Evolutionary conservation across 768 basidiomycete species (phyloP).

Genomic region (Dentipellis sp.): DNA sequence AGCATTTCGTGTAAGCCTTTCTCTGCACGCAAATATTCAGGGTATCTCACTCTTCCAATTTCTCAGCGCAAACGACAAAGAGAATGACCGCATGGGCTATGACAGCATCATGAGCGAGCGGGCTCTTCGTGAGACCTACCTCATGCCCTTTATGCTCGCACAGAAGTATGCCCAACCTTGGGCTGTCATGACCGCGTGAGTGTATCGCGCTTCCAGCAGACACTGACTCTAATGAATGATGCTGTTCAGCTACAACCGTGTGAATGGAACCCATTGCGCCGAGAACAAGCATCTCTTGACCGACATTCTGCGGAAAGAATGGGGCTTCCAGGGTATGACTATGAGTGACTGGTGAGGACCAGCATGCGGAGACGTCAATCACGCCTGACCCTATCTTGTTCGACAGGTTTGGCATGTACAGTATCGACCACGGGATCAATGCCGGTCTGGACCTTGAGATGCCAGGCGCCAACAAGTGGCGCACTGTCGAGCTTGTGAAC

Average conservation of each 20-base stretch:
- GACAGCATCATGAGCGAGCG: slow-evolving; percentile 40
- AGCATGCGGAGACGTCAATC: neutral
- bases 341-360: slow-evolving; percentile 72
- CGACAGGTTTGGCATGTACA: slow-evolving; percentile 62
- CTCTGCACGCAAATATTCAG: neutral
- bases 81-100: slow-evolving; percentile 63
- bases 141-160: slow-evolving; percentile 54
- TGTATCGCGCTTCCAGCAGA: slow-evolving; percentile 1
- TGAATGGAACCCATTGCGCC: slow-evolving; percentile 66
- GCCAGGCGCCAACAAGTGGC: slow-evolving; percentile 73
- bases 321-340: slow-evolving; percentile 63
- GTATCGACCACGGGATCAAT: slow-evolving; percentile 52
- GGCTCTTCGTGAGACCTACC: slow-evolving; percentile 49
- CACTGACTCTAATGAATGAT: neutral
- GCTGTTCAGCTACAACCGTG: slow-evolving; percentile 49
- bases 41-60: neutral
- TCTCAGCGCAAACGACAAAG: slow-evolving; percentile 71
- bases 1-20: slow-evolving; percentile 63
- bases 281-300: slow-evolving; percentile 54
- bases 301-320: slow-evolving; percentile 61
- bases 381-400: neutral
- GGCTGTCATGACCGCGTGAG: slow-evolving; percentile 55
- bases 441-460: slow-evolving; percentile 79
- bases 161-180: slow-evolving; percentile 44
- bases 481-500: slow-evolving; percentile 57